phyloP scores from a whole-genome alignment of 331 rosid species.

The Rhamnella rubrinervis region DNA sequence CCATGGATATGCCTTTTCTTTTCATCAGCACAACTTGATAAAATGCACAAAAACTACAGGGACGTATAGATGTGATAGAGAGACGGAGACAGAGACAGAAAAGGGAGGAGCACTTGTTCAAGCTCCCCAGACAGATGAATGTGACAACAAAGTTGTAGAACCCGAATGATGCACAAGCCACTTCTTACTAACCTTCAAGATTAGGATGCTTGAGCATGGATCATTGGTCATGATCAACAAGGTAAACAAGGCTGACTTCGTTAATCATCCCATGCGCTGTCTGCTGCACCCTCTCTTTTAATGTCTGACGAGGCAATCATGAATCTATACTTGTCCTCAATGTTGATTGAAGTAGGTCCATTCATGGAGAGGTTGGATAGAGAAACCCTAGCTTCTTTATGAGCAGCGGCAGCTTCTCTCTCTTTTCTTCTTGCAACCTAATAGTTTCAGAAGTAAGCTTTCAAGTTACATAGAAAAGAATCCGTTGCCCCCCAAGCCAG shows the following conservation, averaged over 20 bases:
- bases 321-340: conserved; percentile 78
- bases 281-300: conserved; percentile 72
- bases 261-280: conserved; percentile 87
- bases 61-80: no score
- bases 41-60: neutral
- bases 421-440: conserved; percentile 90
- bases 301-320: conserved; percentile 54
- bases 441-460: conserved; percentile 18
- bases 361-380: conserved; percentile 44
- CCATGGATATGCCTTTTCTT: conserved; percentile 14
- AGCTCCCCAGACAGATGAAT: neutral
- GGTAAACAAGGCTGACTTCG: conserved; percentile 12
- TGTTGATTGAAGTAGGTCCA: conserved; percentile 55
- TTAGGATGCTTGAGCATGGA: conserved; percentile 29
- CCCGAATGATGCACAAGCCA: neutral
- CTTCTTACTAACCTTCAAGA: conserved; percentile 26
- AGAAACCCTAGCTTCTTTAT: conserved; percentile 64
- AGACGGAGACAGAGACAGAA: neutral
- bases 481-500: neutral
- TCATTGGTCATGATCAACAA: conserved; percentile 8
- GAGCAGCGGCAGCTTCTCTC: conserved; percentile 82
- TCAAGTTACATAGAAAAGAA: neutral
- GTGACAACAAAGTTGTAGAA: neutral
- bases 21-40: neutral
- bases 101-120: neutral